Conservation (phyloP, 371 early-diverging fungal genomes). For the Mucor lusitanicus region DNA sequence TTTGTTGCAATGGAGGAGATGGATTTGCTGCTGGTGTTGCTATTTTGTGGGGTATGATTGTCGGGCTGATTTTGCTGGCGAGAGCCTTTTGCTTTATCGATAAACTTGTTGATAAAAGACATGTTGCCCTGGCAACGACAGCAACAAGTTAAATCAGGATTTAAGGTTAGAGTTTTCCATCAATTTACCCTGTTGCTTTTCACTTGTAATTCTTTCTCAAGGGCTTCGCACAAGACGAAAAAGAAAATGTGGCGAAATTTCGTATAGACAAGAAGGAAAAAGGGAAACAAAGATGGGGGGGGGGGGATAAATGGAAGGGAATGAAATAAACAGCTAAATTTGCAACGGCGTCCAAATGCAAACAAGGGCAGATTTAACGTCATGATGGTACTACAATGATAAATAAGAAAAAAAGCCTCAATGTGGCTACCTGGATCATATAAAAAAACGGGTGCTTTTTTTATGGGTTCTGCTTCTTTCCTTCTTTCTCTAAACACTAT, state of each 20-base stretch:
- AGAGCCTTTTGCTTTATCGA: conserved; percentile 27
- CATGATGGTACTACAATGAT: conserved; percentile 1
- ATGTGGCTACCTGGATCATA: background rate
- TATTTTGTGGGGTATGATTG: conserved; percentile 5
- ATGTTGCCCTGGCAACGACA: conserved; percentile 6
- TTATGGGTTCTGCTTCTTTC: background rate
- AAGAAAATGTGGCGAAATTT: background rate
- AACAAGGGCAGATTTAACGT: background rate
- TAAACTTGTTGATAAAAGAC: conserved; percentile 30
- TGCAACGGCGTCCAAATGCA: background rate
- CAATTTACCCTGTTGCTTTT: background rate
- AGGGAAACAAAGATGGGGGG: background rate
- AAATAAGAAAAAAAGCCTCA: background rate
- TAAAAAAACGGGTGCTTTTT: background rate
- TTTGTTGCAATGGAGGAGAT: conserved; percentile 1
- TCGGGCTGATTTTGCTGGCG: conserved; percentile 10
- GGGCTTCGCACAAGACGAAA: background rate
- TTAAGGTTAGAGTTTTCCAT: background rate
- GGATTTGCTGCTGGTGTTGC: background rate
- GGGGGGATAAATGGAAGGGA: background rate
- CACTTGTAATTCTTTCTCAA: background rate
- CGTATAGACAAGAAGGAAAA: background rate
- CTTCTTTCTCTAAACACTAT: background rate
- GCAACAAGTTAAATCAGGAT: background rate
- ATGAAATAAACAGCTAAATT: background rate